These are phyloP conservation scores for Boletus subcaerulescens DNA, from an alignment of 768 basidiomycete species.

Conservation along the genomic window DNA sequence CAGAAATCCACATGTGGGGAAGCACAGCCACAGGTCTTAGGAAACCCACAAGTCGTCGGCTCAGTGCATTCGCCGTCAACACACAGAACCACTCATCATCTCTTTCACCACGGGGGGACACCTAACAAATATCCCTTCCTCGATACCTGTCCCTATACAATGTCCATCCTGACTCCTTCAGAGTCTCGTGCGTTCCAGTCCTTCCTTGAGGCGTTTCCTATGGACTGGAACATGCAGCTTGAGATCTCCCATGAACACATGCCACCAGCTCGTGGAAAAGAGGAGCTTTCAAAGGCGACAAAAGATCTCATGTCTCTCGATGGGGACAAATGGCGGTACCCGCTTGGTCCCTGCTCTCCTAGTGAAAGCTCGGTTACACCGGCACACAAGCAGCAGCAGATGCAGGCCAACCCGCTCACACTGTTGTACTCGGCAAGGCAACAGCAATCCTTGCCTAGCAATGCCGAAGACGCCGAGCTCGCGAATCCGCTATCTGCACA, in stretches of 20 bases:
- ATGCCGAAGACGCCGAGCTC: slow-evolving; percentile 8
- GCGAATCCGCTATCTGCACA: slow-evolving; percentile 5
- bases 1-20: slow-evolving; percentile 24
- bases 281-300: slow-evolving; percentile 73
- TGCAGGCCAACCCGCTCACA: slow-evolving; percentile 17
- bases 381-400: slow-evolving; percentile 14
- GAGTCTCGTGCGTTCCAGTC: slow-evolving; percentile 69
- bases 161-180: slow-evolving; percentile 63
- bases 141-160: slow-evolving; percentile 18
- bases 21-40: slow-evolving; percentile 29
- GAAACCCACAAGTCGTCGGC: slow-evolving; percentile 16
- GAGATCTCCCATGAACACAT: slow-evolving; percentile 42
- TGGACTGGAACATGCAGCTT: slow-evolving; percentile 48
- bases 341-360: slow-evolving; percentile 16
- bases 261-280: slow-evolving; percentile 51
- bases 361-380: slow-evolving; percentile 7
- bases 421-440: slow-evolving; percentile 18
- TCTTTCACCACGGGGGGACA: neutral
- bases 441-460: slow-evolving; percentile 7
- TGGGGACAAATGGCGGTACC: slow-evolving; percentile 37
- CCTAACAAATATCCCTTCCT: neutral
- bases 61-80: slow-evolving; percentile 16
- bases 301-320: slow-evolving; percentile 82
- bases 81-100: neutral
- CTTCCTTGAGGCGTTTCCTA: slow-evolving; percentile 52